Evolutionary conservation across 73 alveolate species (phyloP).

Genomic region (Urostyla sp.): DNA sequence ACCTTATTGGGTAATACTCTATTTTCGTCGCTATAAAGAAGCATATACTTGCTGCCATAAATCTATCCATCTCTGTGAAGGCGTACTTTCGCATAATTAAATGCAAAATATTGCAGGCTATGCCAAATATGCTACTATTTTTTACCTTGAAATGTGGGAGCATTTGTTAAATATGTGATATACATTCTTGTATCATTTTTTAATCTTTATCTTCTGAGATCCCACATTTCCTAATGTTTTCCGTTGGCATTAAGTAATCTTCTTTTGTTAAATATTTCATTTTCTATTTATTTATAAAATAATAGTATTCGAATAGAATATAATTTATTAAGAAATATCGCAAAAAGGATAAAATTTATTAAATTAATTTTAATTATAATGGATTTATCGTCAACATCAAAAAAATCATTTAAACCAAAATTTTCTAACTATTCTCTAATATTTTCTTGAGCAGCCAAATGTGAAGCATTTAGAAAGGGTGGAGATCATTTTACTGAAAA

Average conservation of each 20-base stretch:
- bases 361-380: too few relatives aligned
- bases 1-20: conserved; percentile 3
- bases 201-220: conserved; percentile 1
- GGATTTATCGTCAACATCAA: too few relatives aligned
- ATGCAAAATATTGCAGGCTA: conserved; percentile 39
- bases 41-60: conserved; percentile 16
- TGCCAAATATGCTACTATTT: not conserved
- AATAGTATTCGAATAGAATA: too few relatives aligned
- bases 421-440: too few relatives aligned
- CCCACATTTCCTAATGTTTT: conserved; percentile 17
- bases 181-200: conserved; percentile 11
- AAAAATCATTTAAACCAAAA: too few relatives aligned
- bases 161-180: not conserved
- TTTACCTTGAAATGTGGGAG: conserved; percentile 6
- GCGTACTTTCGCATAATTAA: not conserved
- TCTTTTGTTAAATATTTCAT: conserved; percentile 13
- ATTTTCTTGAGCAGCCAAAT: too few relatives aligned
- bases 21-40: conserved; percentile 35
- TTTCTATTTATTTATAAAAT: too few relatives aligned
- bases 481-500: too few relatives aligned
- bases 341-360: too few relatives aligned
- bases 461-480: too few relatives aligned
- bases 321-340: too few relatives aligned
- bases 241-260: conserved; percentile 16
- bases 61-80: conserved; percentile 53